These are phyloP conservation scores for Daldinia concentrica DNA, from an alignment of 495 filamentous ascomycete species.

Conservation along the genomic window DNA sequence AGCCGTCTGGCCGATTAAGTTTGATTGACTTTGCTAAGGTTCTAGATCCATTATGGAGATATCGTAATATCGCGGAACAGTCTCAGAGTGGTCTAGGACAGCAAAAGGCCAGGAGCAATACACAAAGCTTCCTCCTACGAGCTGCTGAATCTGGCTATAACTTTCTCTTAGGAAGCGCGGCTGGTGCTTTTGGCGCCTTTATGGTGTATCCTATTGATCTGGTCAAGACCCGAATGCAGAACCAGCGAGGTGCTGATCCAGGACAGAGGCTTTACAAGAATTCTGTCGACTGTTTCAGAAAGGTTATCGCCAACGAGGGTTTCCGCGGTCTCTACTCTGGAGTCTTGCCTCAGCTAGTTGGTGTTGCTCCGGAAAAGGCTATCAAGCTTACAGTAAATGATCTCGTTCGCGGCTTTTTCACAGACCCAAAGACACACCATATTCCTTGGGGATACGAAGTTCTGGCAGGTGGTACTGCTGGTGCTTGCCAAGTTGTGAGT, in stretches of 20 bases:
- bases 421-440: conserved; percentile 76
- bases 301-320: conserved; percentile 93
- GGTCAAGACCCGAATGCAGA: conserved; percentile 99
- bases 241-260: conserved; percentile 82
- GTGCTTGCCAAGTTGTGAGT: conserved; percentile 95
- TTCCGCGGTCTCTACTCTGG: conserved; percentile 91
- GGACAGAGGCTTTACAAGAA: conserved; percentile 95
- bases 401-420: conserved; percentile 78
- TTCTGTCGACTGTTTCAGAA: conserved; percentile 89
- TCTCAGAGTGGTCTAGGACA: conserved; percentile 50
- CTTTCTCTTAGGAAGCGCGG: conserved; percentile 86
- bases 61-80: conserved; percentile 58
- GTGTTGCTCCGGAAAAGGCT: conserved; percentile 97
- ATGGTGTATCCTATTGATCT: conserved; percentile 99
- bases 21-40: conserved; percentile 92
- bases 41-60: conserved; percentile 89
- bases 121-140: conserved; percentile 63
- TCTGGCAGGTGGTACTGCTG: conserved; percentile 87
- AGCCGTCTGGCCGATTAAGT: conserved; percentile 83
- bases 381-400: conserved; percentile 99
- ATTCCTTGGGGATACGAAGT: conserved; percentile 80
- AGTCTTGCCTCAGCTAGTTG: conserved; percentile 92
- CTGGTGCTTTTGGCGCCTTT: conserved; percentile 96
- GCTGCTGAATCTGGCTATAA: conserved; percentile 84
- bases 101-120: conserved; percentile 51